A percentile compares a stretch with the other conserved stretches of the same genome.
Evolutionary conservation across 2,329 filamentous ascomycete species (phyloP).

Genomic region (Aureobasidium sp.): DNA sequence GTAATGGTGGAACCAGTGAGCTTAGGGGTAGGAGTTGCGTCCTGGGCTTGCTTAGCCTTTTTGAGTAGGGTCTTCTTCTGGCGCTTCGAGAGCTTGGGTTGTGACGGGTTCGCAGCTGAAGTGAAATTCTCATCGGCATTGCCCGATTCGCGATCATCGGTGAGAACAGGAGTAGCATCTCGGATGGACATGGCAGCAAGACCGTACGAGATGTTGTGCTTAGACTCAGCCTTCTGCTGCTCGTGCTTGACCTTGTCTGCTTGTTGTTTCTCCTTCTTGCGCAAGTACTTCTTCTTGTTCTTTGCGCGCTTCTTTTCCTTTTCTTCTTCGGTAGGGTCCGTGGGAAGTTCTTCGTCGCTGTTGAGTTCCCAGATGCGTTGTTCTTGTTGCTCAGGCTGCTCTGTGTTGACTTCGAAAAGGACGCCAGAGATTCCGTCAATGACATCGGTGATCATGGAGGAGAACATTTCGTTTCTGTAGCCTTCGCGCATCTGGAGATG

Average conservation of each 20-base stretch:
- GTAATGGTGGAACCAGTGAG: no score
- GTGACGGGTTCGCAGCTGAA: background rate
- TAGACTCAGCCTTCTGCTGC: background rate
- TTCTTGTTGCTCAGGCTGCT: background rate
- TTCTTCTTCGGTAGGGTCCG: background rate
- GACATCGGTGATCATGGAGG: background rate
- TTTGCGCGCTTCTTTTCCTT: background rate
- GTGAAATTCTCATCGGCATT: background rate
- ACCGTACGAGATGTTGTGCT: background rate
- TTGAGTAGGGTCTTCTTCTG: slow-evolving; percentile 11
- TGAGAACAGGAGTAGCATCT: background rate
- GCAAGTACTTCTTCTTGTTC: slow-evolving; percentile 5
- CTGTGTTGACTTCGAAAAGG: background rate
- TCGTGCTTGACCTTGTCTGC: background rate
- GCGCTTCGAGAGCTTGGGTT: background rate
- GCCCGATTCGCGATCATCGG: background rate
- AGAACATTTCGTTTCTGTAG: background rate
- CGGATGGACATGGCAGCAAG: background rate
- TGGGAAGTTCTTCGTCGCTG: background rate
- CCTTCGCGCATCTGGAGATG: background rate
- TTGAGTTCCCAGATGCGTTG: slow-evolving; percentile 3
- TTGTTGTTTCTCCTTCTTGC: background rate
- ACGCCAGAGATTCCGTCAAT: background rate
- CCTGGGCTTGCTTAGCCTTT: background rate
- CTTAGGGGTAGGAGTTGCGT: background rate